Percentiles rank a stretch among this genome's conserved stretches.
phyloP scores from a whole-genome alignment of 495 filamentous ascomycete genomes.

The Platismatia glauca region DNA sequence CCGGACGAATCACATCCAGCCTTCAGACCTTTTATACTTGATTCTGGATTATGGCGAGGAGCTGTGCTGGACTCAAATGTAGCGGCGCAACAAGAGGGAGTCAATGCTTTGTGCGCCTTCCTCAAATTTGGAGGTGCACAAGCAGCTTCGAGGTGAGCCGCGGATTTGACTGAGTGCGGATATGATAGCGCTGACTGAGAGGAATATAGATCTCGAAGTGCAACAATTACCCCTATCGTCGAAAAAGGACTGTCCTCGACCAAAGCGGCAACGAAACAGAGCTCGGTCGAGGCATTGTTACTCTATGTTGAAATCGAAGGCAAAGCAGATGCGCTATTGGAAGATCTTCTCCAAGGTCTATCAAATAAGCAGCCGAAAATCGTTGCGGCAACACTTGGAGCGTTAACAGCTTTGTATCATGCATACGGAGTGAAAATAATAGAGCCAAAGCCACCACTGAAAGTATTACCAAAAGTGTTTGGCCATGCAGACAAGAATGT shows the following conservation, averaged over 20 bases:
- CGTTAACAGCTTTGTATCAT: slow-evolving; percentile 75
- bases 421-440: slow-evolving; percentile 93
- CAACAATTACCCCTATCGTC: slow-evolving; percentile 65
- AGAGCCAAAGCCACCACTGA: slow-evolving; percentile 92
- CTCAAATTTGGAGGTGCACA: slow-evolving; percentile 77
- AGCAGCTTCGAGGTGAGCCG: slow-evolving; percentile 58
- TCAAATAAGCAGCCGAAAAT: slow-evolving; percentile 93
- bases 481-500: slow-evolving; percentile 98
- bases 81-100: slow-evolving; percentile 88
- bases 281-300: slow-evolving; percentile 75
- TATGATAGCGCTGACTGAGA: slow-evolving; percentile 14
- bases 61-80: slow-evolving; percentile 95
- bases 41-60: slow-evolving; percentile 80
- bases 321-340: slow-evolving; percentile 73
- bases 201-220: slow-evolving; percentile 54
- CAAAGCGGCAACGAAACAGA: slow-evolving; percentile 78
- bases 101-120: slow-evolving; percentile 79
- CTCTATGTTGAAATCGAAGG: slow-evolving; percentile 80
- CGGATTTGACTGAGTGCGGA: not conserved
- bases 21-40: slow-evolving; percentile 78
- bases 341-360: slow-evolving; percentile 78
- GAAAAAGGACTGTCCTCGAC: slow-evolving; percentile 90
- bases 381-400: slow-evolving; percentile 71
- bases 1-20: slow-evolving; percentile 80
- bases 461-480: slow-evolving; percentile 81